These are phyloP conservation scores for Ceratocystis papillata DNA, from an alignment of 2,329 filamentous ascomycete genomes.

Conservation along the genomic window DNA sequence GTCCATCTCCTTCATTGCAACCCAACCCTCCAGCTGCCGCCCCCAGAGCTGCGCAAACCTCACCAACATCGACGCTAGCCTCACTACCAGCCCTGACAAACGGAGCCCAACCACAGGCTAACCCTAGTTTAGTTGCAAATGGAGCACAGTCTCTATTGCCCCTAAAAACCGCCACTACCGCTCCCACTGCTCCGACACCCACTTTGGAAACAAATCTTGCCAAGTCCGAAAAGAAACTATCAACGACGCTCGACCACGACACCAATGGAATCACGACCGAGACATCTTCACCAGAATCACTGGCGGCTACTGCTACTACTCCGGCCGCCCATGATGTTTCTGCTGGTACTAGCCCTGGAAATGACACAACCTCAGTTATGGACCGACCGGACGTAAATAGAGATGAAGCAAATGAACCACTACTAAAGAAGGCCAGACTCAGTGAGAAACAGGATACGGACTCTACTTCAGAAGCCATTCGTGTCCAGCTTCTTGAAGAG, in stretches of 20 bases:
- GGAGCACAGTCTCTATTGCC: background rate
- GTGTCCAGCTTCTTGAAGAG: constrained; percentile 19
- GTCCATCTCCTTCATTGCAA: background rate
- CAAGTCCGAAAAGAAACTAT: background rate
- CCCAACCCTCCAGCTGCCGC: background rate
- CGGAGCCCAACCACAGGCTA: background rate
- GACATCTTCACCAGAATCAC: constrained; percentile 51
- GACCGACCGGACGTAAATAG: constrained; percentile 9
- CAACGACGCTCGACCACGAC: background rate
- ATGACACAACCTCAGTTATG: constrained; percentile 37
- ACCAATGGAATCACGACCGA: constrained; percentile 22
- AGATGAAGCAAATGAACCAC: constrained; percentile 26
- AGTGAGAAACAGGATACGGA: constrained; percentile 11
- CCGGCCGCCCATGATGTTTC: constrained; percentile 58
- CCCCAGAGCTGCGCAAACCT: background rate
- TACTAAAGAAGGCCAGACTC: constrained; percentile 11
- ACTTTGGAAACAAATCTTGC: background rate
- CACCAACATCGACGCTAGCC: background rate
- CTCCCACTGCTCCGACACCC: background rate
- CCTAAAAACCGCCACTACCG: background rate
- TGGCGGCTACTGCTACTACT: constrained; percentile 62
- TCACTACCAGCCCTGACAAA: background rate
- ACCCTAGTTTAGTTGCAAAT: background rate
- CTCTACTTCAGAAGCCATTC: constrained; percentile 22
- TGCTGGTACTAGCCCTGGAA: constrained; percentile 62